Percentiles rank a stretch among this genome's conserved stretches.
Evolutionary conservation across 1,139 yeast genomes (phyloP).

Genomic region (Yamadazyma jaroonii): DNA sequence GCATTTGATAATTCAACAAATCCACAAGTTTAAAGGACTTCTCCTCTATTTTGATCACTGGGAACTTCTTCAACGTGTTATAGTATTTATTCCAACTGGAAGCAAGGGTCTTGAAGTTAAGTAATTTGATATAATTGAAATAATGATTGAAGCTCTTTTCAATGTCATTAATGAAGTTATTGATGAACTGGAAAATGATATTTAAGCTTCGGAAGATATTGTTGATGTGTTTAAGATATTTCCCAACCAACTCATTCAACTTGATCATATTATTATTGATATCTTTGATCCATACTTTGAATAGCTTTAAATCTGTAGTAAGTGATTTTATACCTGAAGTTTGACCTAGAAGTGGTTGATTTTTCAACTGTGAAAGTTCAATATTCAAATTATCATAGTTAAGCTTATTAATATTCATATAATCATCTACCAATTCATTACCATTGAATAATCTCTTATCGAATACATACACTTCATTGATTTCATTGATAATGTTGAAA

Average conservation of each 20-base stretch:
- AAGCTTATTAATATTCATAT: conserved; percentile 15
- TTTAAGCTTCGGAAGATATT: conserved; percentile 51
- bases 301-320: conserved; percentile 21
- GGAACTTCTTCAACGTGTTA: conserved; percentile 36
- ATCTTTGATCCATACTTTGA: conserved; percentile 29
- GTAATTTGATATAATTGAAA: conserved; percentile 42
- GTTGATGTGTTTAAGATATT: conserved; percentile 28
- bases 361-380: conserved; percentile 9
- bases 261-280: conserved; percentile 19
- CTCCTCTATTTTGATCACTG: conserved; percentile 19
- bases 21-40: conserved; percentile 18
- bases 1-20: conserved; percentile 25
- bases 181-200: conserved; percentile 58
- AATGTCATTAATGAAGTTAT: conserved; percentile 47
- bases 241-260: conserved; percentile 20
- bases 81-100: conserved; percentile 49
- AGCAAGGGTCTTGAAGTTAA: conserved; percentile 47
- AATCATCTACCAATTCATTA: conserved; percentile 11
- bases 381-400: conserved; percentile 10
- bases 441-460: conserved; percentile 52
- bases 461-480: conserved; percentile 54
- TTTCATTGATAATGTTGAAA: conserved; percentile 45
- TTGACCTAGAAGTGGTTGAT: background rate
- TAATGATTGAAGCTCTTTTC: conserved; percentile 53
- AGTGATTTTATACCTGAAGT: conserved; percentile 17